A percentile compares a stretch with the other conserved stretches of the same genome.
These are phyloP conservation scores for Phytophthora rubi DNA, from an alignment of 352 stramenopile species.

Conservation along the genomic window DNA sequence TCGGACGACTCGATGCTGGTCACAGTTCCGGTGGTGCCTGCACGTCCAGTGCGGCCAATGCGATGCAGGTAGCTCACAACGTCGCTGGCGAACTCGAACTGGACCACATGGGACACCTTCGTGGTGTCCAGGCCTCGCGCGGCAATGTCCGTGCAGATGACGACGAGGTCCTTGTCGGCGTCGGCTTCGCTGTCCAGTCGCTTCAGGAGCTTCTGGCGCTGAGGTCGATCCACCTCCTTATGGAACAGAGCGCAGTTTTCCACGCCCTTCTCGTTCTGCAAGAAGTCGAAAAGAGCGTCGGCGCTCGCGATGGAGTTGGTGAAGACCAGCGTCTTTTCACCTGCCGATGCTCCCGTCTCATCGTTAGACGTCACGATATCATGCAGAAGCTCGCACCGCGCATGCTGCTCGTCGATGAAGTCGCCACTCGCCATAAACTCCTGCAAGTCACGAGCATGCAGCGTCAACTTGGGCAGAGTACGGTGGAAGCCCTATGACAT, in stretches of 20 bases:
- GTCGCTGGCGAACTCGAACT: constrained; percentile 84
- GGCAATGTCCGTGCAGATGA: constrained; percentile 83
- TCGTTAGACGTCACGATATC: constrained; percentile 47
- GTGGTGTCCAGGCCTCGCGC: constrained; percentile 77
- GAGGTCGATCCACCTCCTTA: constrained; percentile 64
- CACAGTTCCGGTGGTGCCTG: constrained; percentile 58
- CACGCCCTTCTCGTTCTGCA: constrained; percentile 46
- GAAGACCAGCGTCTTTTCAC: constrained; percentile 71
- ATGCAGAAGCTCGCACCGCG: constrained; percentile 54
- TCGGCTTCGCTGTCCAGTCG: constrained; percentile 43
- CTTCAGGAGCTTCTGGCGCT: constrained; percentile 56
- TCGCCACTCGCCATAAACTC: constrained; percentile 26
- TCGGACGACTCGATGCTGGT: constrained; percentile 72
- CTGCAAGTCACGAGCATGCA: constrained; percentile 51
- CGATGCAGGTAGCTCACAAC: constrained; percentile 86
- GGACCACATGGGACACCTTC: constrained; percentile 73
- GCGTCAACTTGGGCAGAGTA: constrained; percentile 57
- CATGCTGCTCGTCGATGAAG: constrained; percentile 34
- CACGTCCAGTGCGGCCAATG: constrained; percentile 75
- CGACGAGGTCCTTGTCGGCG: constrained; percentile 41
- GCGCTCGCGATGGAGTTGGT: constrained; percentile 79
- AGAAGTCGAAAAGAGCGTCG: constrained; percentile 57
- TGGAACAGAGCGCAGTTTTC: constrained; percentile 53
- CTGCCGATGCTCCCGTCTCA: neutral
- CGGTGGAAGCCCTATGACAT: constrained; percentile 69